Evolutionary conservation across 164 flowering plant species (phyloP), one percentile per base, ranked within the genome.

Genomic region (Amborella trichopoda): DNA sequence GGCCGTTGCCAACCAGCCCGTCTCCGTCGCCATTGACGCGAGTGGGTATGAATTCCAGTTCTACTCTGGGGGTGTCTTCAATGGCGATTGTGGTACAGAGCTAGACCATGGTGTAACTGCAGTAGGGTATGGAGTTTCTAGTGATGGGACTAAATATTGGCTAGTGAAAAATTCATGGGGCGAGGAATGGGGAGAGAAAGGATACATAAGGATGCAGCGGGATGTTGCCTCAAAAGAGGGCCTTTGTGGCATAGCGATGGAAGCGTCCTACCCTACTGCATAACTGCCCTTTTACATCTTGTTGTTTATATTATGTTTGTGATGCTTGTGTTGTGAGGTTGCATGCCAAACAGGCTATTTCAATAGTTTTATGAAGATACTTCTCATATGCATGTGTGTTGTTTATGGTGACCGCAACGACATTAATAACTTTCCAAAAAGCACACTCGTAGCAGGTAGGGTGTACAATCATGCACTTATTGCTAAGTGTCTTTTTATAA

Each of bases 11-110:
- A 61, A 72, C 26, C 90, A 87, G 41, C 90, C 90, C 4, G 67
- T 84, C 1, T 62, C 94, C 1, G 89, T 88, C 0, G 89, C 86
- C 39, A 84, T 83, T n/a, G 86, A 81, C 48, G 94, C 89, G 8
- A 65, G 73, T n/a, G 72, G 91, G 30, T 48, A 38, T 18, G 86
- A 64, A 46, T 75, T 84, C 65, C 90, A 80, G 48, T 80, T 88
- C 68, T 88, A 88, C 58, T 71, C 80, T 0, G 82, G 60, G 41
- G 41, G 51, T 18, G 51, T 19, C 8, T 48, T 48, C 24, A 48
- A 18, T 1, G 40, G 51, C 2, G 38, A 21, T 28, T 48, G 51
- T 13, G 51, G 51, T 12, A 33, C 51, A 4, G 40, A 48, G 26
- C 40, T 48, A 3, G 51, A 30, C 24, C 51, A 48, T 32, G 40